phyloP scores from a whole-genome alignment of 1,139 yeast genomes.

The Debaryomyces psychrophilus region DNA sequence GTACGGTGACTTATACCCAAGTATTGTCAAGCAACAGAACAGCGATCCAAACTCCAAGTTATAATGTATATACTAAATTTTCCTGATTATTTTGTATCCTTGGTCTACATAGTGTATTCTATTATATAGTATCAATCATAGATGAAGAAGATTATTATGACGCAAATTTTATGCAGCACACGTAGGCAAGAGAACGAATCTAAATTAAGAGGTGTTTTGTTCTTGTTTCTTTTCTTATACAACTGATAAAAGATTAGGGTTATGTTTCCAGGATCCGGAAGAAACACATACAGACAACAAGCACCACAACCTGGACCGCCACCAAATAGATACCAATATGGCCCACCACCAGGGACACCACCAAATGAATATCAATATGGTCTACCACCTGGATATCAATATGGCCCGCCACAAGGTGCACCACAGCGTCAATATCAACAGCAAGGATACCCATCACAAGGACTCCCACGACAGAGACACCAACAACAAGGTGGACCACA shows the following conservation, averaged over 20 bases:
- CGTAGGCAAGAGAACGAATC: constrained; percentile 1
- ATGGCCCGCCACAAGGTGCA: constrained; percentile 5
- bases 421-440: background rate
- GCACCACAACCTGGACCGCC: constrained; percentile 28
- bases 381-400: constrained; percentile 19
- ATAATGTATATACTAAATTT: constrained; percentile 10
- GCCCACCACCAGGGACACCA: constrained; percentile 17
- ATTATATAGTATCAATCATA: background rate
- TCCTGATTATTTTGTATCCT: background rate
- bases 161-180: background rate
- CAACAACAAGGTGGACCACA: constrained; percentile 15
- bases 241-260: background rate
- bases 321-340: constrained; percentile 15
- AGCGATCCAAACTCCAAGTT: constrained; percentile 23
- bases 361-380: constrained; percentile 16
- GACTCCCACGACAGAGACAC: constrained; percentile 1
- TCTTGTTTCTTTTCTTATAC: background rate
- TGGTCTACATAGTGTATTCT: too few species aligned
- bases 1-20: constrained; percentile 42
- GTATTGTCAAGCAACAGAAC: constrained; percentile 31
- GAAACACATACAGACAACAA: constrained; percentile 22
- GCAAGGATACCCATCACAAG: background rate
- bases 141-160: background rate
- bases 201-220: background rate
- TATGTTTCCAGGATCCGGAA: constrained; percentile 44